These are phyloP conservation scores for Samsoniella hepiali DNA, from an alignment of 2,329 filamentous ascomycete species.

Conservation along the genomic window DNA sequence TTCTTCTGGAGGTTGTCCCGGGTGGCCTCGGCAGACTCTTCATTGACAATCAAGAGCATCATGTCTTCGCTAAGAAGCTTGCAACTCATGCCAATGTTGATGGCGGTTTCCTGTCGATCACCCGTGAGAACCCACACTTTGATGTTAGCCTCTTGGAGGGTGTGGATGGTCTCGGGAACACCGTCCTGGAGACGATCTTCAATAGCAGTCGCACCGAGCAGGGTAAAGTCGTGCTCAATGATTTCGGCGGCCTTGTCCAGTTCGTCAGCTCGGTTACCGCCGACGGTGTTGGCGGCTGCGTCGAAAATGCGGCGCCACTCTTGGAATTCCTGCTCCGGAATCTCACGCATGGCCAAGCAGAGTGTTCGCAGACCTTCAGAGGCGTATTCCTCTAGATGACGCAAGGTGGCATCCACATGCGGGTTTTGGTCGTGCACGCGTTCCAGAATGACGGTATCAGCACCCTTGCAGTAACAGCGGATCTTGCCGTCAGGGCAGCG, in stretches of 20 bases:
- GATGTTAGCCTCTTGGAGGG: conserved; percentile 92
- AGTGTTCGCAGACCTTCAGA: conserved; percentile 93
- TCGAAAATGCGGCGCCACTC: conserved; percentile 88
- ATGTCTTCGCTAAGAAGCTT: conserved; percentile 98
- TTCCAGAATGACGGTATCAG: conserved; percentile 95
- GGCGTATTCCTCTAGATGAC: conserved; percentile 97
- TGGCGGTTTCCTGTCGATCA: conserved; percentile 96
- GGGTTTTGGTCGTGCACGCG: conserved; percentile 80
- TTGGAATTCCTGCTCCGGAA: conserved; percentile 83
- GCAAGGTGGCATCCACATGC: conserved; percentile 82
- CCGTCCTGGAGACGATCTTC: conserved; percentile 96
- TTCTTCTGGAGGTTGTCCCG: conserved; percentile 92
- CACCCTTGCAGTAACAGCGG: conserved; percentile 90
- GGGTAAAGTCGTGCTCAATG: conserved; percentile 86
- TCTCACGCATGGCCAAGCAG: conserved; percentile 89
- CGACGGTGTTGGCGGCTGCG: conserved; percentile 81
- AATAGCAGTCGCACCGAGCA: conserved; percentile 93
- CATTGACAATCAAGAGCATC: conserved; percentile 95
- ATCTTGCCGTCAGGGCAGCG: conserved; percentile 95
- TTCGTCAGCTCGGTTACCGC: conserved; percentile 89
- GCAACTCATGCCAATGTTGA: conserved; percentile 99
- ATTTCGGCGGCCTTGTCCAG: conserved; percentile 95
- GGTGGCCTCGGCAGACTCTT: conserved; percentile 75
- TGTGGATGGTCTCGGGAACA: conserved; percentile 96
- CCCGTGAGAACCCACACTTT: conserved; percentile 98